Evolutionary conservation across 257 asterid species (phyloP), one percentile per base, ranked within the genome.

Genomic region (Solanum sitiens): DNA sequence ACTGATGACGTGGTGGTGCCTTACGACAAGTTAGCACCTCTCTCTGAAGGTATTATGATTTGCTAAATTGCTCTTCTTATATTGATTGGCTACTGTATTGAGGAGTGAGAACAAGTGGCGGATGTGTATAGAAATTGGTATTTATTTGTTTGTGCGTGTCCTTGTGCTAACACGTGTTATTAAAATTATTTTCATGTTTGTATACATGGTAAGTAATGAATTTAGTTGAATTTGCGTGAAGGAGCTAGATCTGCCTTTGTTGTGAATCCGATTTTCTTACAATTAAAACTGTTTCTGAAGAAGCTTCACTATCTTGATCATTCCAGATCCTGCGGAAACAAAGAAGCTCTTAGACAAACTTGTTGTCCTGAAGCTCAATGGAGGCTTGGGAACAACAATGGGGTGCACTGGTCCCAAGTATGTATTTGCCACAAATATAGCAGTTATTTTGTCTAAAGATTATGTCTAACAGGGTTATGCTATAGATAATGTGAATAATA

Each of bases 381-480:
- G 99, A 91, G 99, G 99, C 56, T 93, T 97, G 94, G 99, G 99
- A 88, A 97, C 99, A 77, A 97, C 99, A 21, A 97, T 97, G 99
- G 99, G 99, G 10, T 97, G 99, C 90, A 97, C 98, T 23, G 99
- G 99, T 74, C 99, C 99, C 72, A 96, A 97, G 99, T 97, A 95
- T 75, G 95, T 45, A 70, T 45, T 83, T 82, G 8, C 32, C 44
- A 32, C 44, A 82, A 82, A 82, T 80, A 50, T 32, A 30, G 45
- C 21, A 50, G 25, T 82, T 18, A 16, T 18, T 82, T 82, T 21
- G 11, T 50, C 85, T 30, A 30, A 47, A 77, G 18, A 45, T 77
- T 14, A 77, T 25, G 44, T 20, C 6, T 50, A 16, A 82, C 70
- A 50, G 30, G 68, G 42, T 47, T 47, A 82, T 50, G 70, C 11